Percentiles rank a stretch among this genome's conserved stretches.
Conservation (phyloP, 257 asterid species). For the Solanum pimpinellifolium region DNA sequence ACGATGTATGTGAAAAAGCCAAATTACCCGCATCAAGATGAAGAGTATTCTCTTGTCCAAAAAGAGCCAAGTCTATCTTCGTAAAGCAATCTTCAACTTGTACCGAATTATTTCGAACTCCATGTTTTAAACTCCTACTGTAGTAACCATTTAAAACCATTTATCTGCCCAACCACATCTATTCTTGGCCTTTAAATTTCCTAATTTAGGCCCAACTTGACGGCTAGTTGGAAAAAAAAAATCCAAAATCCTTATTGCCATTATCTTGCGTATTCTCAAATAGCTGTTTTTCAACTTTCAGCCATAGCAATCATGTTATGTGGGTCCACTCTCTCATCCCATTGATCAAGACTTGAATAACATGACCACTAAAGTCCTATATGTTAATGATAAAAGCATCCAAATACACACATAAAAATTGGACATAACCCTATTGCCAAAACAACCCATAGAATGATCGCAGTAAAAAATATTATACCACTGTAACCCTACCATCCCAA, state of each 20-base stretch:
- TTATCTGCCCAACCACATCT: background rate
- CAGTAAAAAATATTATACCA: background rate
- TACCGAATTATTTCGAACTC: background rate
- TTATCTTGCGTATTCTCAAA: background rate
- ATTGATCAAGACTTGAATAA: background rate
- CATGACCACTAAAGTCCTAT: background rate
- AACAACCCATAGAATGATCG: background rate
- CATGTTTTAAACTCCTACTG: background rate
- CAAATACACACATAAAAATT: background rate
- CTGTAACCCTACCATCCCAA: constrained; percentile 2
- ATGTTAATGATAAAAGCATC: background rate
- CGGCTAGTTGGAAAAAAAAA: background rate
- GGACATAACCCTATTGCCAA: background rate
- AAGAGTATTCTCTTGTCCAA: background rate
- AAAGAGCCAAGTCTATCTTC: background rate
- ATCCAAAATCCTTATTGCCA: background rate
- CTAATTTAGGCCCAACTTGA: background rate
- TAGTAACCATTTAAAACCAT: background rate
- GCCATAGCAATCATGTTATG: background rate
- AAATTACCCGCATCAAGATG: background rate
- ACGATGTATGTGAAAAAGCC: background rate
- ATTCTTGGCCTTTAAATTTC: background rate
- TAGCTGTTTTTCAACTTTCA: background rate
- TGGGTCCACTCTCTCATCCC: background rate
- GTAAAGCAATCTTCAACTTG: background rate